A percentile compares a stretch with the other conserved stretches of the same genome.
Evolutionary conservation across 2,329 filamentous ascomycete genomes (phyloP).

Genomic region (Bipolaris gigantea): DNA sequence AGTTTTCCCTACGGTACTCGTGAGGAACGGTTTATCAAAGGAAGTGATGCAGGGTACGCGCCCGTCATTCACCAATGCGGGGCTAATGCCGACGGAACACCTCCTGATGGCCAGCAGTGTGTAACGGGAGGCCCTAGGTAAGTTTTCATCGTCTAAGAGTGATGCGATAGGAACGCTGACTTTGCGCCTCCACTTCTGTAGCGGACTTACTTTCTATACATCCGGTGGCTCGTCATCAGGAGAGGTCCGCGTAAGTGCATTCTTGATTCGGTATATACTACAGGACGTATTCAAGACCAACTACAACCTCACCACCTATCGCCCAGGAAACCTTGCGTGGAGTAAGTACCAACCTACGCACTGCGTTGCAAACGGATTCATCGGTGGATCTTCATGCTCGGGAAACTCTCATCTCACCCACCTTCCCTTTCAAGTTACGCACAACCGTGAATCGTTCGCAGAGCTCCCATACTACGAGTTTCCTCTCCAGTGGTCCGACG

Average conservation of each 20-base stretch:
- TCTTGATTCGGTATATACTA: conserved; percentile 8
- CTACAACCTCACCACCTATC: conserved; percentile 11
- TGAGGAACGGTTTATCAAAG: conserved; percentile 2
- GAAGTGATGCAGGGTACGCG: conserved; percentile 1
- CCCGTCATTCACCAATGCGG: conserved; percentile 11
- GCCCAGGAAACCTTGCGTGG: conserved; percentile 12
- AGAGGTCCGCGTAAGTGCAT: conserved; percentile 10
- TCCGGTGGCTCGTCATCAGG: conserved; percentile 5
- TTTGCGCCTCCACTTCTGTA: neutral
- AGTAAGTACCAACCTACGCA: conserved; percentile 10
- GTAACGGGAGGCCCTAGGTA: conserved; percentile 8
- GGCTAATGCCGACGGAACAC: conserved; percentile 3
- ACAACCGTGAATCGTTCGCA: conserved; percentile 9
- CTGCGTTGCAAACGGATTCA: conserved; percentile 11
- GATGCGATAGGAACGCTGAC: neutral
- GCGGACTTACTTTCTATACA: conserved; percentile 11
- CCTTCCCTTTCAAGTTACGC: conserved; percentile 11
- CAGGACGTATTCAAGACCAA: conserved; percentile 8
- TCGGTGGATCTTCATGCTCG: conserved; percentile 10
- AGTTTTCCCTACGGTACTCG: conserved; percentile 5
- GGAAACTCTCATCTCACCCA: conserved; percentile 11
- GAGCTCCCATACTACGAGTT: conserved; percentile 14
- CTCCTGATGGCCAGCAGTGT: neutral
- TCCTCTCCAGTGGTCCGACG: conserved; percentile 12
- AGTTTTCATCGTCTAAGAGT: neutral